Conservation (phyloP, 768 basidiomycete genomes). For the Pisolithus tinctorius region DNA sequence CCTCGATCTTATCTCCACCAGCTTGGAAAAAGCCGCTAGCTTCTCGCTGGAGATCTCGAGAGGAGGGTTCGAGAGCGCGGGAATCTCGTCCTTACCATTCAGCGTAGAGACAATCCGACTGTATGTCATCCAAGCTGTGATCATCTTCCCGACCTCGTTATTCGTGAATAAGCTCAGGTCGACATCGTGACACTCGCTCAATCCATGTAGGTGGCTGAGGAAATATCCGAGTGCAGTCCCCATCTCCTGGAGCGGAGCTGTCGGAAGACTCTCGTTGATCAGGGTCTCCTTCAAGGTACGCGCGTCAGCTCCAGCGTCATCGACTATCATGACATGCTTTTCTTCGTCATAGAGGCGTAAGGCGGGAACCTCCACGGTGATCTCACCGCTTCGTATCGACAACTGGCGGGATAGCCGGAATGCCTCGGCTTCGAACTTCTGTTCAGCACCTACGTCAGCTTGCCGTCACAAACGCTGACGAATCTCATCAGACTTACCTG, state of each 20-base stretch:
- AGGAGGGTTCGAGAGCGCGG: slow-evolving; percentile 36
- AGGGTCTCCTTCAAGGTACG: slow-evolving; percentile 36
- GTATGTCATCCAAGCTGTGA: slow-evolving; percentile 39
- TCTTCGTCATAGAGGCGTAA: slow-evolving; percentile 45
- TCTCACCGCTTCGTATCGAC: slow-evolving; percentile 22
- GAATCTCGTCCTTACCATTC: slow-evolving; percentile 22
- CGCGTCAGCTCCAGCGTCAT: slow-evolving; percentile 43
- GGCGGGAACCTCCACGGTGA: slow-evolving; percentile 41
- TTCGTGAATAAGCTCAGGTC: slow-evolving; percentile 33
- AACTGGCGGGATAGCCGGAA: slow-evolving; percentile 36
- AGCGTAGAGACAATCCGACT: slow-evolving; percentile 38
- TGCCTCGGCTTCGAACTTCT: slow-evolving; percentile 41
- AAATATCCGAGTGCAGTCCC: slow-evolving; percentile 51
- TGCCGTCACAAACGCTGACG: not conserved
- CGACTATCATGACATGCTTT: slow-evolving; percentile 51
- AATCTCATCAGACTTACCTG: slow-evolving; percentile 37
- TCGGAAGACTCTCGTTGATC: slow-evolving; percentile 27
- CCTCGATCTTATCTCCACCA: slow-evolving; percentile 24
- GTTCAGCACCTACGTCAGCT: slow-evolving; percentile 26
- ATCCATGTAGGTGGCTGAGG: slow-evolving; percentile 44
- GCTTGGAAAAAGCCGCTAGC: slow-evolving; percentile 27
- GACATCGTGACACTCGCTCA: slow-evolving; percentile 29
- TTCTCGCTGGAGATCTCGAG: slow-evolving; percentile 32
- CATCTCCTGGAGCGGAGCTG: slow-evolving; percentile 33
- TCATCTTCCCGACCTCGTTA: slow-evolving; percentile 33